Evolutionary conservation across 2,329 filamentous ascomycete species (phyloP).

Genomic region (Bertia moriformis): DNA sequence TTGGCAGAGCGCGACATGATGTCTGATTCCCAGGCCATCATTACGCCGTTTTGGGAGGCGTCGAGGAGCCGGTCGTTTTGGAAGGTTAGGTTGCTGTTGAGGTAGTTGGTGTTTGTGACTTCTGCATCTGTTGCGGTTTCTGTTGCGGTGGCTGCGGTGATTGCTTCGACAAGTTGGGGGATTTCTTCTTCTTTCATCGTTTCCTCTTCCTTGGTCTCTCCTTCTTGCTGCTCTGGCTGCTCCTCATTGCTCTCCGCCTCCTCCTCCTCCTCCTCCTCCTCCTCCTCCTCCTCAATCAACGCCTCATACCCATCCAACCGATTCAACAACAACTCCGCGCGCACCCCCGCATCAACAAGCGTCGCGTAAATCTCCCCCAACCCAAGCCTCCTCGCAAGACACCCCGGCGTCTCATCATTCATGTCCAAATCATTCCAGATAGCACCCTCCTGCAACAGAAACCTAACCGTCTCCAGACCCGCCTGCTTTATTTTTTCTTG

Average conservation of each 20-base stretch:
- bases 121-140: constrained; percentile 8
- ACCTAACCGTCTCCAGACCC: constrained; percentile 35
- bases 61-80: constrained; percentile 27
- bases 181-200: background rate
- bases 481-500: constrained; percentile 15
- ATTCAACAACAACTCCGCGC: constrained; percentile 47
- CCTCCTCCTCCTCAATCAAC: constrained; percentile 24
- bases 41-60: constrained; percentile 30
- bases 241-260: constrained; percentile 7
- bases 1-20: constrained; percentile 29
- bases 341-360: constrained; percentile 51
- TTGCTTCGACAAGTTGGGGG: constrained; percentile 4
- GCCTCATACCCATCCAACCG: constrained; percentile 42
- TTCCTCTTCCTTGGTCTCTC: background rate
- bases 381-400: constrained; percentile 41
- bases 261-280: constrained; percentile 15
- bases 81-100: constrained; percentile 29
- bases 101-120: constrained; percentile 11
- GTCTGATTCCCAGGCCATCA: constrained; percentile 35
- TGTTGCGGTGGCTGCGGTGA: background rate
- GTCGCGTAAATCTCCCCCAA: constrained; percentile 42
- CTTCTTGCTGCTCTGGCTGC: background rate
- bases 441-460: constrained; percentile 49
- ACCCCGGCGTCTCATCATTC: constrained; percentile 50
- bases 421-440: constrained; percentile 57